Evolutionary conservation across 2,329 filamentous ascomycete species (phyloP), one percentile per base, ranked within the genome.

Genomic region (Cordyceps fumosorosea): DNA sequence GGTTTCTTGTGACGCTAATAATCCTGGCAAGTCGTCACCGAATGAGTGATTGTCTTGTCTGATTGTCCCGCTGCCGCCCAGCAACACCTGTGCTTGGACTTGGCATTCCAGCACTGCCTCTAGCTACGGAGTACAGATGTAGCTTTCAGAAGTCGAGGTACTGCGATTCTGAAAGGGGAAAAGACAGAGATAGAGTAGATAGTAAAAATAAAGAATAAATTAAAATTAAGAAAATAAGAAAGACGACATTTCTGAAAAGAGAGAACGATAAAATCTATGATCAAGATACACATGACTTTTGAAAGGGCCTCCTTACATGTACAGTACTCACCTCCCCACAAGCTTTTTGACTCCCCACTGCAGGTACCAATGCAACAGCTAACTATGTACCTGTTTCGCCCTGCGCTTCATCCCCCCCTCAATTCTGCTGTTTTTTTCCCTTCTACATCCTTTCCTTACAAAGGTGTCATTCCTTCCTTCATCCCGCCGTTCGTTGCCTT

Each of bases 81-180:
- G 60, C 60, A 62, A 57, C 60, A 62, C 24, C 37, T 56, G 26
- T 57, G 24, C 34, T 48, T 47, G 34, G 54, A 47, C 54, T 62
- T 58, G 61, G 61, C 61, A 62, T 58, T 62, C 60, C 54, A 62
- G 48, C 60, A 62, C 60, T 32, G 60, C 54, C 60, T 62, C 45
- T 61, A 29, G 26, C 42, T 37, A 37, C 3, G 34, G 7, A 6
- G 32, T 34, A 34, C 32, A 34, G 32, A 29, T 29, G 26, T 29
- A 29, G 26, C 3, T 29, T 29, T 29, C 3, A 29, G 6, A 29
- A 29, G 26, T 29, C 26, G 26, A 29, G 26, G 26, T 29, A 29
- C 6, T 29, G 26, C 26, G 26, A 29, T 29, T 29, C 6, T 29
- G 26, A 29, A 6, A 29, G 26, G 26, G 26, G 26, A 6, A 6